Percentiles rank a stretch among this genome's conserved stretches.
Conservation (phyloP, 139 green algal species). For the Chlamydomonas incerta region DNA sequence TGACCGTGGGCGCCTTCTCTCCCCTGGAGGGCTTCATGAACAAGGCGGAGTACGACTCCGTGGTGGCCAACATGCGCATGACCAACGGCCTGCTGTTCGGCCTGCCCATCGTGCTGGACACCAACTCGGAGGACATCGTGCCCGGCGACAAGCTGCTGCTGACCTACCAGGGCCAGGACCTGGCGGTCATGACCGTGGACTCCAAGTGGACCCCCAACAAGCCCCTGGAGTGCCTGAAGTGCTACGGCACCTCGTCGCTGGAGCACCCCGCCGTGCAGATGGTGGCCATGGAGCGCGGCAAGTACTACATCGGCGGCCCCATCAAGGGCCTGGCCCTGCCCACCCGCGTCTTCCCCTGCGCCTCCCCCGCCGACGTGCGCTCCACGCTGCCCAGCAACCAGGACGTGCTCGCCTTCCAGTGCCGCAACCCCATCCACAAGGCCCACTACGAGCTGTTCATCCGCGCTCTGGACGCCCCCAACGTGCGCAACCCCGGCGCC, state of each 20-base stretch:
- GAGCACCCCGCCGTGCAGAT: slow-evolving; percentile 90
- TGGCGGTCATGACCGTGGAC: slow-evolving; percentile 77
- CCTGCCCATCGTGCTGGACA: slow-evolving; percentile 91
- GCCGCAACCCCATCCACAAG: slow-evolving; percentile 87
- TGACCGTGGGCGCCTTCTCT: slow-evolving; percentile 89
- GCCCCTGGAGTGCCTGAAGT: slow-evolving; percentile 82
- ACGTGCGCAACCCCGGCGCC: slow-evolving; percentile 69
- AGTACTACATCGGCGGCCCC: slow-evolving; percentile 82
- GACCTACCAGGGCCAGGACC: slow-evolving; percentile 78
- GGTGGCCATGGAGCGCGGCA: slow-evolving; percentile 88
- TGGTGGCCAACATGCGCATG: slow-evolving; percentile 85
- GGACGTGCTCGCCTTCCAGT: slow-evolving; percentile 88
- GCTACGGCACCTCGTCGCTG: slow-evolving; percentile 86
- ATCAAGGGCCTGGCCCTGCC: slow-evolving; percentile 86
- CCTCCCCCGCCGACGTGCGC: slow-evolving; percentile 78
- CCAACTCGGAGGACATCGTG: slow-evolving; percentile 73
- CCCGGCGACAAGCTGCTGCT: slow-evolving; percentile 59
- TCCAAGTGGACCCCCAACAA: slow-evolving; percentile 81
- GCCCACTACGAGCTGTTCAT: slow-evolving; percentile 95
- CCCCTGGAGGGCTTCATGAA: slow-evolving; percentile 91
- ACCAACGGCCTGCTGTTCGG: slow-evolving; percentile 79
- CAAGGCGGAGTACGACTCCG: slow-evolving; percentile 87
- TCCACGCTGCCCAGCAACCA: slow-evolving; percentile 70
- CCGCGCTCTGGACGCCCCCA: slow-evolving; percentile 80
- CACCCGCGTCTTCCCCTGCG: slow-evolving; percentile 83